These are phyloP conservation scores for Peronosclerospora sorghi DNA, from an alignment of 352 stramenopile species.

Conservation along the genomic window DNA sequence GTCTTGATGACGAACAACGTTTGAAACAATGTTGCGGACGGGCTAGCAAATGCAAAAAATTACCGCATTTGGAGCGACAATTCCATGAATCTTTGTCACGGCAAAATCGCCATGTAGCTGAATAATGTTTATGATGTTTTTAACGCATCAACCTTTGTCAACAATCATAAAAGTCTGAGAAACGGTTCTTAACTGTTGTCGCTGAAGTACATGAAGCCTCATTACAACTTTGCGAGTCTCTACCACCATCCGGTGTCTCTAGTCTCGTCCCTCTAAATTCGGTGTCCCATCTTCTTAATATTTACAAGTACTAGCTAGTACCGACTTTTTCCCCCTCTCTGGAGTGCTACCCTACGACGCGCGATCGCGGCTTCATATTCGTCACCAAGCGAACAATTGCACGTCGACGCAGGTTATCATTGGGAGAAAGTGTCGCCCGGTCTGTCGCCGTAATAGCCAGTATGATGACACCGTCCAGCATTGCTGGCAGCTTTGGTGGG, in stretches of 20 bases:
- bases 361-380: slow-evolving; percentile 7
- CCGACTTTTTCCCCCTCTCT: slow-evolving; percentile 1
- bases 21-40: too few relatives aligned
- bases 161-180: too few relatives aligned
- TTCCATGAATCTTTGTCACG: too few relatives aligned
- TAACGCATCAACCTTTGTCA: too few relatives aligned
- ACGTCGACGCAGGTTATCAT: neutral
- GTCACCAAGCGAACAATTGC: slow-evolving; percentile 4
- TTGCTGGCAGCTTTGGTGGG: slow-evolving; percentile 26
- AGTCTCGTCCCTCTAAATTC: slow-evolving; percentile 8
- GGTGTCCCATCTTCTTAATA: slow-evolving; percentile 8
- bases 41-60: too few relatives aligned
- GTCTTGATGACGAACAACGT: too few relatives aligned
- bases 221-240: neutral
- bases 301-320: neutral
- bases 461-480: slow-evolving; percentile 34
- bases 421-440: neutral
- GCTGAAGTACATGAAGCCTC: neutral
- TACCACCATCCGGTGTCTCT: slow-evolving; percentile 1
- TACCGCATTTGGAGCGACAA: too few relatives aligned
- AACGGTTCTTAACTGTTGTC: too few relatives aligned
- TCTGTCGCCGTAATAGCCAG: neutral
- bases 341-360: slow-evolving; percentile 2
- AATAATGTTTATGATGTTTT: too few relatives aligned
- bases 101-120: too few relatives aligned